Evolutionary conservation across 306 rosid genomes (phyloP), one percentile per base, ranked within the genome.

Genomic region (Medicago lupulina): DNA sequence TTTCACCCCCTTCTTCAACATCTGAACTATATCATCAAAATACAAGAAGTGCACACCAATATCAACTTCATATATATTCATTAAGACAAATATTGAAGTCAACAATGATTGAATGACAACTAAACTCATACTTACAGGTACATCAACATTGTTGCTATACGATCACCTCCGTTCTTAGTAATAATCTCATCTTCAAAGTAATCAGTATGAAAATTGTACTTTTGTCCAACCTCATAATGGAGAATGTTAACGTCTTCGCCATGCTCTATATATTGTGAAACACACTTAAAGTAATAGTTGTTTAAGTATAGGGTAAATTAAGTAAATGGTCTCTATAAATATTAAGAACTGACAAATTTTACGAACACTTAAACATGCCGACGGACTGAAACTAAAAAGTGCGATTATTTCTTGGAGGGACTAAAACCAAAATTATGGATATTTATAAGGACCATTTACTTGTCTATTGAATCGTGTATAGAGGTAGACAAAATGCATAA

Each of bases 1-100:
- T 96, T 85, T 96, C 99, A 47, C 99, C 99, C 19, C 99, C 99
- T 89, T 92, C 99, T 87, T 96, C 99, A 71, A 92, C 99, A 71
- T 88, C 96, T 75, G 97, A 80, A 61, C 99, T 96, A 96, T 55
- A 89, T 50, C 81, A 81, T 67, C 63, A 40, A 25, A 64, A 70
- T 21, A 75, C 78, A 23, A 21, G 40, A 78, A 60, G 36, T 36
- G 67, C 61, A 81, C 31, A 31, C 44, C 50, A 28, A 28, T 28
- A 73, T 72, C 49, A 39, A 23, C 55, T 67, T 67, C 75, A 28
- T 28, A 28, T 28, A 51, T 28, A 76, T 15, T 17, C 18, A 68
- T 18, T 3, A 67, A 66, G 36, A 47, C 31, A 57, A n/a, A n/a
- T n/a, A 63, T 25, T 18, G 58, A 57, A 74, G 67, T 43, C 15